Conservation (phyloP, 306 rosid genomes). For the Canavalia ensiformis region DNA sequence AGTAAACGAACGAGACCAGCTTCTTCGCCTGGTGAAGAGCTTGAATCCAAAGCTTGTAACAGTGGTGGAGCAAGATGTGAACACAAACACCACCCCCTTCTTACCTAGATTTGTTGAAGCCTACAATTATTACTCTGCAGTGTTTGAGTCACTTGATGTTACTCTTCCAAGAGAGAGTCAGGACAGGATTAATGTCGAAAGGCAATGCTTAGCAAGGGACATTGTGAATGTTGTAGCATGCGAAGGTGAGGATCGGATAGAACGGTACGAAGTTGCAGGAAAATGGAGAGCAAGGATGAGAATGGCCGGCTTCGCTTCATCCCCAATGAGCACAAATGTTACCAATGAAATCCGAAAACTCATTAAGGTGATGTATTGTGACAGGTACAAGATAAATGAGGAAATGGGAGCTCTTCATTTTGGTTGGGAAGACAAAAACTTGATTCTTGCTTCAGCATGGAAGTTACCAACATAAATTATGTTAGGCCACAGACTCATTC, state of each 20-base stretch:
- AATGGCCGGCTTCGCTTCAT: conserved; percentile 88
- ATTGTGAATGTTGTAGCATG: conserved; percentile 90
- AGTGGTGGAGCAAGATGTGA: conserved; percentile 93
- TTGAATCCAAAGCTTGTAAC: conserved; percentile 91
- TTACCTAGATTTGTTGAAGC: conserved; percentile 85
- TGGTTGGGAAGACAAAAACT: conserved; percentile 94
- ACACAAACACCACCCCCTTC: conserved; percentile 89
- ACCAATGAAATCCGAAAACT: conserved; percentile 59
- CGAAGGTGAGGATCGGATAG: conserved; percentile 94
- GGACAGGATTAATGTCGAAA: conserved; percentile 93
- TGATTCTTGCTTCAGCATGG: conserved; percentile 97
- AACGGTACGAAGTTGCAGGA: conserved; percentile 93
- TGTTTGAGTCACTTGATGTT: conserved; percentile 85
- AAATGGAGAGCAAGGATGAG: conserved; percentile 98
- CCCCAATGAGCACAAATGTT: conserved; percentile 64
- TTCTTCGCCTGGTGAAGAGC: conserved; percentile 90
- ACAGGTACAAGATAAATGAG: conserved; percentile 77
- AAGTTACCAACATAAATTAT: conserved; percentile 55
- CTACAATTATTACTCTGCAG: conserved; percentile 86
- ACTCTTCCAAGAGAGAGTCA: conserved; percentile 93
- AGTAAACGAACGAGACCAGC: conserved; percentile 83
- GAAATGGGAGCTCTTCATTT: conserved; percentile 87
- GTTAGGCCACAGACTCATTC: background rate
- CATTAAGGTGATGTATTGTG: conserved; percentile 65
- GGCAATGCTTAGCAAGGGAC: conserved; percentile 95